Evolutionary conservation across 768 basidiomycete species (phyloP).

Genomic region (Psilocybe azurescens): DNA sequence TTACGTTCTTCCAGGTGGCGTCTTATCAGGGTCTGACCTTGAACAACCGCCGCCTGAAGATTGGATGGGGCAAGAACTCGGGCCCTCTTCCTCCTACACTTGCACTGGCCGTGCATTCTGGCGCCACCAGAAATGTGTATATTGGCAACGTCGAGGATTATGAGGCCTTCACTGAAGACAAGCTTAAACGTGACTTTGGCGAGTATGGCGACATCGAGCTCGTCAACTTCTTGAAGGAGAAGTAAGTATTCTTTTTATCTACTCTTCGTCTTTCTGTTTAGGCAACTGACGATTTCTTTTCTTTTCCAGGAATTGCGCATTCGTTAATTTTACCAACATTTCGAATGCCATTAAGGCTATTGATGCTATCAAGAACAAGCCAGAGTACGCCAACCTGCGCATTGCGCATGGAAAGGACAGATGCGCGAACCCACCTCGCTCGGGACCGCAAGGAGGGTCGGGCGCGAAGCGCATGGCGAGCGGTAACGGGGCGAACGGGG

Average conservation of each 20-base stretch:
- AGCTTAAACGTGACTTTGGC: constrained; percentile 90
- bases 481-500: constrained; percentile 36
- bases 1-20: constrained; percentile 94
- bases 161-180: constrained; percentile 88
- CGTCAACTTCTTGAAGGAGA: constrained; percentile 94
- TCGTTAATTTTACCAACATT: constrained; percentile 95
- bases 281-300: constrained; percentile 6
- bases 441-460: constrained; percentile 75
- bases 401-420: constrained; percentile 96
- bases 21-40: constrained; percentile 88
- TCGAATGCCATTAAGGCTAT: constrained; percentile 98
- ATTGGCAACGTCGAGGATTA: constrained; percentile 96
- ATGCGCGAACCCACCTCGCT: constrained; percentile 91
- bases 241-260: constrained; percentile 53
- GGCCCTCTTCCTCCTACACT: constrained; percentile 85
- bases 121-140: constrained; percentile 97
- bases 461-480: constrained; percentile 52
- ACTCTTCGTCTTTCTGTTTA: background rate
- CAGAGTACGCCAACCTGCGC: constrained; percentile 87
- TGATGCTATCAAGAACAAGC: constrained; percentile 89
- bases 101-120: constrained; percentile 88
- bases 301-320: constrained; percentile 82
- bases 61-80: constrained; percentile 98
- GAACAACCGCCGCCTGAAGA: constrained; percentile 93
- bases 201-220: constrained; percentile 98